phyloP scores from a whole-genome alignment of 2,329 filamentous ascomycete genomes.

The Fulvia fulva region DNA sequence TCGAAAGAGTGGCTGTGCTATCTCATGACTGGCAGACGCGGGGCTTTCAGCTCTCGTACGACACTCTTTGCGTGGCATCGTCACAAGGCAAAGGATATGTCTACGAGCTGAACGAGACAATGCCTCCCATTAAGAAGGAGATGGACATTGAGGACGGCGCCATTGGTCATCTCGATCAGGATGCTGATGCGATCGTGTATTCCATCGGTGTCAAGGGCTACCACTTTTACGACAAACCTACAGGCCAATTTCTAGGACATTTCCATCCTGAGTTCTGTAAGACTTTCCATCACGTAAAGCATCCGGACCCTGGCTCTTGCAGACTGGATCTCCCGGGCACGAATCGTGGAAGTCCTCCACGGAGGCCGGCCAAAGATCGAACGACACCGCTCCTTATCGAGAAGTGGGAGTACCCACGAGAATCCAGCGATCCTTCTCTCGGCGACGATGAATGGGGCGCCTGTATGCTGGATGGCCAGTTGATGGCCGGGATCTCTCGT shows the following conservation, averaged over 20 bases:
- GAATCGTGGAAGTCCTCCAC: background rate
- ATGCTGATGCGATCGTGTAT: constrained; percentile 40
- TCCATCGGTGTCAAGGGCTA: constrained; percentile 44
- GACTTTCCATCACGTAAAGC: constrained; percentile 36
- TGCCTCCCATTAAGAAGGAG: constrained; percentile 33
- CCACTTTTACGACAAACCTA: constrained; percentile 40
- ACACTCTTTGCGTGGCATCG: constrained; percentile 46
- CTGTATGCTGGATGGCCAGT: constrained; percentile 40
- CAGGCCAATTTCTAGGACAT: constrained; percentile 38
- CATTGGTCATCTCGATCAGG: constrained; percentile 45
- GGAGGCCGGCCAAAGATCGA: constrained; percentile 16
- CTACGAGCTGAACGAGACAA: constrained; percentile 37
- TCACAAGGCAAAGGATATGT: constrained; percentile 44
- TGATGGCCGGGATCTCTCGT: constrained; percentile 44
- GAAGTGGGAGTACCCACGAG: constrained; percentile 15
- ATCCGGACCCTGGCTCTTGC: constrained; percentile 20
- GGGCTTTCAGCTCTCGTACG: constrained; percentile 44
- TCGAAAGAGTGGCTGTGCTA: constrained; percentile 39
- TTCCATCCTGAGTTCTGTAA: constrained; percentile 36
- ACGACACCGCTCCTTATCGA: constrained; percentile 20
- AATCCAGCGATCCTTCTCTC: constrained; percentile 10
- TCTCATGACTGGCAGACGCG: constrained; percentile 43
- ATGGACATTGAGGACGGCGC: constrained; percentile 41
- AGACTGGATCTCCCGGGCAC: constrained; percentile 19
- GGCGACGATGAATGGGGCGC: constrained; percentile 47